Conservation (phyloP, 148 eudicot species). For the Cornus kousa region DNA sequence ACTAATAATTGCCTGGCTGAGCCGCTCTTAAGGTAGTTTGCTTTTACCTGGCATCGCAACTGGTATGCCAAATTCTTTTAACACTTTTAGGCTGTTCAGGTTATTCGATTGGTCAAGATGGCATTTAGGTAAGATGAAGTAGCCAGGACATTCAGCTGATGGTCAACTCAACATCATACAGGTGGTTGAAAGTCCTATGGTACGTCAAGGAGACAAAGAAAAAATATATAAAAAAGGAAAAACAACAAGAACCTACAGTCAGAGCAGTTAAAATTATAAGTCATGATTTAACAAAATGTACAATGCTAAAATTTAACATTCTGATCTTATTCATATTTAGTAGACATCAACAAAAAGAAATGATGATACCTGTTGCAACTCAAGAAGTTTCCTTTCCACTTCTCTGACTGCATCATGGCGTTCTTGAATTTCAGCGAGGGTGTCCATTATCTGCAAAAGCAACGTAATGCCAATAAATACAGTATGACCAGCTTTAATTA, state of each 20-base stretch:
- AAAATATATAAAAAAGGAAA: background rate
- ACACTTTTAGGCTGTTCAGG: too few relatives aligned
- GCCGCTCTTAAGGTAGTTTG: too few relatives aligned
- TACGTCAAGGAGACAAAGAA: too few relatives aligned
- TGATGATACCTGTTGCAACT: conserved; percentile 79
- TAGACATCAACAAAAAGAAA: background rate
- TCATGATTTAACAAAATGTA: background rate
- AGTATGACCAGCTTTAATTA: background rate
- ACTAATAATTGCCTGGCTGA: too few relatives aligned
- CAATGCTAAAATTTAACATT: background rate
- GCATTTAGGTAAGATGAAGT: too few relatives aligned
- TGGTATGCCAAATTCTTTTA: too few relatives aligned
- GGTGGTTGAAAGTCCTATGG: background rate
- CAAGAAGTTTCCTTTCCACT: conserved; percentile 88
- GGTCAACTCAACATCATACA: background rate
- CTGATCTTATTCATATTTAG: background rate
- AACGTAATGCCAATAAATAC: background rate
- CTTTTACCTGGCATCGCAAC: too few relatives aligned
- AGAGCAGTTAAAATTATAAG: background rate
- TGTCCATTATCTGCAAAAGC: conserved; percentile 70
- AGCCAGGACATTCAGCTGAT: background rate
- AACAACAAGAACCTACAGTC: background rate
- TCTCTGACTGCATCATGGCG: conserved; percentile 96
- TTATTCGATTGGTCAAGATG: too few relatives aligned
- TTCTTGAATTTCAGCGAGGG: conserved; percentile 96